Percentiles rank a stretch among this genome's conserved stretches.
Evolutionary conservation across 371 early-diverging fungal genomes (phyloP).

Genomic region (Thermomucor indicae-seudaticae): DNA sequence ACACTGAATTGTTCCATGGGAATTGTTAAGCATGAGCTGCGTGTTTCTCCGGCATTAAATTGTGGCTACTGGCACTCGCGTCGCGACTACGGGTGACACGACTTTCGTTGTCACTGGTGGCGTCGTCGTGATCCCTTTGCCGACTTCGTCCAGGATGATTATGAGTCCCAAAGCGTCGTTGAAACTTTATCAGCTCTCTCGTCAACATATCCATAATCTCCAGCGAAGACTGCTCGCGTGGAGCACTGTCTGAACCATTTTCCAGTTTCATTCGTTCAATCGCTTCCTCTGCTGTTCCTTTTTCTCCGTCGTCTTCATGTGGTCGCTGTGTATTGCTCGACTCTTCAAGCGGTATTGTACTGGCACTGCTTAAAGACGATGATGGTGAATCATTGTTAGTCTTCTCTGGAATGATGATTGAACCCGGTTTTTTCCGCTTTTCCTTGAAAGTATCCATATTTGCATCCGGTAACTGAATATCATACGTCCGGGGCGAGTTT

Average conservation of each 20-base stretch:
- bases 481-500: too few species aligned
- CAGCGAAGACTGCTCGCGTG: conserved; percentile 22
- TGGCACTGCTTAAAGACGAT: conserved; percentile 36
- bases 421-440: conserved; percentile 8
- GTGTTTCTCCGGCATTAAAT: not conserved
- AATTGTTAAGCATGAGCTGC: not conserved
- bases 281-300: conserved; percentile 26
- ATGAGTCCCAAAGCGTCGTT: conserved; percentile 19
- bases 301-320: conserved; percentile 13
- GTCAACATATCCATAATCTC: conserved; percentile 46
- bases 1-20: too few species aligned
- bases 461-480: too few species aligned
- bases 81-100: conserved; percentile 14
- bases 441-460: too few species aligned
- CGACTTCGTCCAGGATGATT: not conserved
- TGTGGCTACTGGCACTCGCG: conserved; percentile 4
- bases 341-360: conserved; percentile 37
- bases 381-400: conserved; percentile 19
- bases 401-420: conserved; percentile 29
- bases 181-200: conserved; percentile 37
- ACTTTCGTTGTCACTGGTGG: conserved; percentile 3
- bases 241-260: conserved; percentile 6
- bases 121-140: not conserved
- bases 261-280: conserved; percentile 10
- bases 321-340: conserved; percentile 5